Base-by-base conservation (phyloP, 192 early-diverging fungal species). In the Rhizophagus clarus region DNA sequence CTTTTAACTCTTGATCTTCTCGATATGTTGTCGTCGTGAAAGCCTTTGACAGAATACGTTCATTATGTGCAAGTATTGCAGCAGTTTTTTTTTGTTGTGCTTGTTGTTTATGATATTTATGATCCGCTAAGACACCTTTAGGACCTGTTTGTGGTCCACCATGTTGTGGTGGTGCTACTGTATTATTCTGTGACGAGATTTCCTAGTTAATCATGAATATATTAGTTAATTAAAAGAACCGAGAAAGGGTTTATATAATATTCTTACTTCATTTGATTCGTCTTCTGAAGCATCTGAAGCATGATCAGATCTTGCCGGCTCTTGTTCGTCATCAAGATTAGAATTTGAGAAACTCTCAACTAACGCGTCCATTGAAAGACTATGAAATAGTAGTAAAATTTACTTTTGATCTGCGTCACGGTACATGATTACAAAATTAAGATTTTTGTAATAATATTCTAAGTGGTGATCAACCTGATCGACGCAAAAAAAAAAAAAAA, bases 101-200 rank as follows among this genome's bases (percentile, higher is more conserved):
- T 42, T 83, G 74, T 32, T 83, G 81, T 12, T 85, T 74, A 68
- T 90, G 84, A 73, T 86, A 84, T 24, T 76, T 85, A 42, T 88
- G 86, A 77, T 90, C 89, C 7, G 88, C 87, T 29, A 87, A 81
- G 2, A 90, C 88, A 61, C 88, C 89, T 75, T 90, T 90, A 61
- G 89, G 89, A 5, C 89, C 89, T 7, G 89, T 89, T 66, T 77
- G 76, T 40, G 22, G 62, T 22, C 76, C 76, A 49, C 76, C 76
- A 77, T 77, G 76, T 67, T 42, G 31, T 31, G 40, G 45, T 1
- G 64, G 62, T 14, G 42, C 14, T 45, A 75, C 26, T 61, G 47
- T 61, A 34, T 24, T 24, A 60, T 31, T 75, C 10, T 24, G 17
- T 12, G 7, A 6, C 2, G 17, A 12, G 12, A 9, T 26, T 14